A percentile compares a stretch with the other conserved stretches of the same genome.
phyloP scores from a whole-genome alignment of 805 yeast genomes.

The Metschnikowia noctiluminum region DNA sequence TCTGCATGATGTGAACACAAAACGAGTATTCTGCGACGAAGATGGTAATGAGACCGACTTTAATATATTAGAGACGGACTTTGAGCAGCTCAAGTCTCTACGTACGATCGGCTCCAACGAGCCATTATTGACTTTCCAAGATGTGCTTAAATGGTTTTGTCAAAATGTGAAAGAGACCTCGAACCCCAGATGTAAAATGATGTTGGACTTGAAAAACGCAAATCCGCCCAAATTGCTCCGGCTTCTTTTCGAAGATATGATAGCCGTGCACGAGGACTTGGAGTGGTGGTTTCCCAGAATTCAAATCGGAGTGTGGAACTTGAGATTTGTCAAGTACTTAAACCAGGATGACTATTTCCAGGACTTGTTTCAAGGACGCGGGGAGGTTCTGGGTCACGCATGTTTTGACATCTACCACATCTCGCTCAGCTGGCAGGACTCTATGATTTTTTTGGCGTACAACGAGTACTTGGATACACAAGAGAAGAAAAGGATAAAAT shows the following conservation, averaged over 20 bases:
- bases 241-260: constrained; percentile 28
- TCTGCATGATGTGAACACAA: constrained; percentile 39
- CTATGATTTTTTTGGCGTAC: constrained; percentile 32
- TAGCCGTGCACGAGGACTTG: constrained; percentile 27
- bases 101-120: constrained; percentile 34
- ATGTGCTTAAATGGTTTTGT: constrained; percentile 33
- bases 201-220: constrained; percentile 40
- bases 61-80: constrained; percentile 31
- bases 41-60: constrained; percentile 35
- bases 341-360: constrained; percentile 39
- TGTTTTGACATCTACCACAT: constrained; percentile 38
- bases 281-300: constrained; percentile 37
- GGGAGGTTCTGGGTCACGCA: constrained; percentile 14
- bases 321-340: constrained; percentile 34
- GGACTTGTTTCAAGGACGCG: constrained; percentile 14
- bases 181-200: constrained; percentile 23
- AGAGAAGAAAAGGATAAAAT: constrained; percentile 16
- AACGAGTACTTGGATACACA: constrained; percentile 31
- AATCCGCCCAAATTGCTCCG: constrained; percentile 35
- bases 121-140: constrained; percentile 28
- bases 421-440: constrained; percentile 31
- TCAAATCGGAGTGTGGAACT: constrained; percentile 42
- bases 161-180: constrained; percentile 17
- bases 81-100: constrained; percentile 21
- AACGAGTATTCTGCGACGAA: constrained; percentile 33